Evolutionary conservation across 169 alveolate genomes (phyloP).

Genomic region (Cryptosporidium meleagridis): DNA sequence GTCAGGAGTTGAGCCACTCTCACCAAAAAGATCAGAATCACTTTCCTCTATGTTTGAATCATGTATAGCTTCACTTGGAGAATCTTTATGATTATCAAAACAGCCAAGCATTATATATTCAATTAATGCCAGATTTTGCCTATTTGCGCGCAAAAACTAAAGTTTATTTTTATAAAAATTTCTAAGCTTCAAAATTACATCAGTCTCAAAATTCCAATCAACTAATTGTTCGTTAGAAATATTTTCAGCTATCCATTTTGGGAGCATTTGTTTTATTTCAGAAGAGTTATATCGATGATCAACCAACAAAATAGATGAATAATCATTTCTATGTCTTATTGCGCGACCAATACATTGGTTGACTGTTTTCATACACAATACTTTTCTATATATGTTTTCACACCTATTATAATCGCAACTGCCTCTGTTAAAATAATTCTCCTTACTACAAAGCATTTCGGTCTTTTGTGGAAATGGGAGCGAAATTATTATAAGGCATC

Average conservation of each 20-base stretch:
- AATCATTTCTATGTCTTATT: slow-evolving; percentile 94
- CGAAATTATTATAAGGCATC: slow-evolving; percentile 93
- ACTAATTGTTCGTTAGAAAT: background rate
- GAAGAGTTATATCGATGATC: slow-evolving; percentile 86
- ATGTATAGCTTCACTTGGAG: background rate
- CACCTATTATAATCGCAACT: slow-evolving; percentile 6
- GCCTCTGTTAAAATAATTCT: slow-evolving; percentile 46
- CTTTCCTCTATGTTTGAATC: slow-evolving; percentile 5
- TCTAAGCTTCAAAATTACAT: slow-evolving; percentile 1
- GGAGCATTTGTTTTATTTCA: slow-evolving; percentile 75
- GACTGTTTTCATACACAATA: slow-evolving; percentile 91
- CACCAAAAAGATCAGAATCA: slow-evolving; percentile 72
- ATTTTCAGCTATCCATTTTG: slow-evolving; percentile 79
- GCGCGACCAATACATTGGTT: slow-evolving; percentile 98
- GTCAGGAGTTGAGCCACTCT: background rate
- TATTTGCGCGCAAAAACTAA: background rate
- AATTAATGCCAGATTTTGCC: background rate
- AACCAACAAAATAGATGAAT: slow-evolving; percentile 90
- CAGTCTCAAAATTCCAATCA: slow-evolving; percentile 41
- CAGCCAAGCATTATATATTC: background rate
- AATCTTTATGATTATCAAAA: background rate
- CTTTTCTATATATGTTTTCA: slow-evolving; percentile 80
- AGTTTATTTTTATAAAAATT: slow-evolving; percentile 6
- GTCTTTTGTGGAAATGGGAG: slow-evolving; percentile 92
- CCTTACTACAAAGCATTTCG: slow-evolving; percentile 73